phyloP scores from a whole-genome alignment of 1,284 basidiomycete genomes.

The Rhizoctonia solani region DNA sequence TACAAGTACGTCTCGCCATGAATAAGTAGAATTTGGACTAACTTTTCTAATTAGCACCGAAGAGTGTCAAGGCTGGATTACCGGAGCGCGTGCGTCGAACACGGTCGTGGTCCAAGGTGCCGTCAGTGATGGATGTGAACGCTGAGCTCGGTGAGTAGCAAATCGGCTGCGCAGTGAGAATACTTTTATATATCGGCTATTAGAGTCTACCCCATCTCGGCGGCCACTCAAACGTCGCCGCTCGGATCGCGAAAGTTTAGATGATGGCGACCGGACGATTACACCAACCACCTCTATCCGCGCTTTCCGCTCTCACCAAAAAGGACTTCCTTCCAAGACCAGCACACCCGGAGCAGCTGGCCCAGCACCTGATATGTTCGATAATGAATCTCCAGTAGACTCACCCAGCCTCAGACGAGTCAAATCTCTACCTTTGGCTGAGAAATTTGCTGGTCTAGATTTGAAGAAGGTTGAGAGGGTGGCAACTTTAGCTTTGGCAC shows the following conservation, averaged over 20 bases:
- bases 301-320: neutral
- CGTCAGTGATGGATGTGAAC: neutral
- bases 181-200: neutral
- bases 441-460: neutral
- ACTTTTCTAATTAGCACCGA: neutral
- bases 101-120: slow-evolving; percentile 20
- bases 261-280: neutral
- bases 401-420: slow-evolving; percentile 15
- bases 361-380: slow-evolving; percentile 4
- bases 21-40: neutral
- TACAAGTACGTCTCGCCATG: neutral
- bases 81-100: slow-evolving; percentile 27
- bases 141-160: neutral
- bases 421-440: neutral
- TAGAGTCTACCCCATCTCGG: slow-evolving; percentile 11
- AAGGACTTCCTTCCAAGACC: no score
- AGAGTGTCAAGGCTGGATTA: slow-evolving; percentile 7
- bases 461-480: neutral
- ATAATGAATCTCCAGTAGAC: neutral
- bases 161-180: neutral
- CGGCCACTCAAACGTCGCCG: slow-evolving; percentile 26
- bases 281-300: no score
- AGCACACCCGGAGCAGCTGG: no score
- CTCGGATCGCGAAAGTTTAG: slow-evolving; percentile 12
- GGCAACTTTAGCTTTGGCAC: neutral